Evolutionary conservation across 139 green algal species (phyloP).

Genomic region (Coelastrella sp.): DNA sequence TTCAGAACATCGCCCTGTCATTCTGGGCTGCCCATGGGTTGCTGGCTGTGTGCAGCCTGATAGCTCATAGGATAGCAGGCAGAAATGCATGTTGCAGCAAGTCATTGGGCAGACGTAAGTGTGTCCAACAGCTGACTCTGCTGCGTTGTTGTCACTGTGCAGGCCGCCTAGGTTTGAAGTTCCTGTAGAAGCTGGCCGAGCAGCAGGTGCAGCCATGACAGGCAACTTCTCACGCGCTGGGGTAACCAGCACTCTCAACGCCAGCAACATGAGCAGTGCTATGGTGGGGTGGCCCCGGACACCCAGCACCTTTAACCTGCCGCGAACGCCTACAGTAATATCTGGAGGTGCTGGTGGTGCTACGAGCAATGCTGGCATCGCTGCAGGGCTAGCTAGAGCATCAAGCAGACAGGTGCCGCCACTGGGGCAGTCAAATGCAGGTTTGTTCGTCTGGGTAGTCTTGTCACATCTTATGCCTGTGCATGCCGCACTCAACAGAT

Average conservation of each 20-base stretch:
- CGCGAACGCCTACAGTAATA: neutral
- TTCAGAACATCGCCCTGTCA: too few species aligned
- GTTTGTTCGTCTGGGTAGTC: neutral
- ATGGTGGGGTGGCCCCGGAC: slow-evolving; percentile 31
- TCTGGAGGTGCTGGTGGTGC: neutral
- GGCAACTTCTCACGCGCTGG: neutral
- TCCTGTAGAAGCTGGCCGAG: neutral
- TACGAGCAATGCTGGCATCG: neutral
- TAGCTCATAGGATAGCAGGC: too few species aligned
- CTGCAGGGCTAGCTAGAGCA: neutral
- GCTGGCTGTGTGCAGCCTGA: too few species aligned
- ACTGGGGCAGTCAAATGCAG: slow-evolving; percentile 1
- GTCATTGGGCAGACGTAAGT: neutral
- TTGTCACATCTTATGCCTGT: too few species aligned
- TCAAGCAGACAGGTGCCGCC: slow-evolving; percentile 10
- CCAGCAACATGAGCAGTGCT: slow-evolving; percentile 29
- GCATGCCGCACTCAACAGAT: too few species aligned
- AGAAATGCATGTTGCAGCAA: too few species aligned
- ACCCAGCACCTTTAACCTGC: slow-evolving; percentile 32
- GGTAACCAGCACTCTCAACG: slow-evolving; percentile 27
- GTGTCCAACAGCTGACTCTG: neutral
- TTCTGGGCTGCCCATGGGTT: too few species aligned
- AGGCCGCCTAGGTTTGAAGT: slow-evolving; percentile 11
- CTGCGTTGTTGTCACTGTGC: neutral
- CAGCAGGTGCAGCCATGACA: neutral